A percentile compares a stretch with the other conserved stretches of the same genome.
Conservation (phyloP, 2,329 filamentous ascomycete genomes). For the Nemania serpens region DNA sequence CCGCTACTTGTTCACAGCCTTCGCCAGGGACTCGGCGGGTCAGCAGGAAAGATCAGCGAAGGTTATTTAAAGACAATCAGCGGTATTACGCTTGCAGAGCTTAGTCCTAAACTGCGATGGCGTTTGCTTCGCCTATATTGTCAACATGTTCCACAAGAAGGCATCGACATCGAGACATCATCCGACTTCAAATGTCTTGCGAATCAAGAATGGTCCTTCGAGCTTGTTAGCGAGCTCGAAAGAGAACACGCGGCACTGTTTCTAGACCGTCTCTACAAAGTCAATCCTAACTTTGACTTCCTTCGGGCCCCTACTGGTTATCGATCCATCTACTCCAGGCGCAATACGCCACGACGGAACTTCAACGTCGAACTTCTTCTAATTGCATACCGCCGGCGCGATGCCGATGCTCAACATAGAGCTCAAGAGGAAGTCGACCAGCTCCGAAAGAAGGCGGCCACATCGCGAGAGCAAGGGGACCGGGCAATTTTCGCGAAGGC, state of each 20-base stretch:
- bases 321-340: constrained; percentile 19
- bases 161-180: constrained; percentile 22
- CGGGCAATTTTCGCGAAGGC: constrained; percentile 23
- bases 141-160: constrained; percentile 17
- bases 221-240: constrained; percentile 8
- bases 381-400: neutral
- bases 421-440: constrained; percentile 17
- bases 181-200: constrained; percentile 17
- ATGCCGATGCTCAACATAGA: constrained; percentile 11
- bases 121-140: constrained; percentile 25
- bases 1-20: constrained; percentile 12
- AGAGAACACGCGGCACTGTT: constrained; percentile 12
- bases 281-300: constrained; percentile 20
- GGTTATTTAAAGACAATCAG: constrained; percentile 6
- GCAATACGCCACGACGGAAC: constrained; percentile 9
- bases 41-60: constrained; percentile 4
- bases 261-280: constrained; percentile 8
- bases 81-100: neutral
- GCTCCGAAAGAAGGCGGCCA: constrained; percentile 19
- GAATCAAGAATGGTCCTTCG: constrained; percentile 22
- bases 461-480: constrained; percentile 12
- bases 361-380: constrained; percentile 26
- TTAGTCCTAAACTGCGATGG: constrained; percentile 17
- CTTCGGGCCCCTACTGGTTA: neutral
- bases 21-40: constrained; percentile 15